phyloP scores from a whole-genome alignment of 768 basidiomycete species.

The Trametes villosa region DNA sequence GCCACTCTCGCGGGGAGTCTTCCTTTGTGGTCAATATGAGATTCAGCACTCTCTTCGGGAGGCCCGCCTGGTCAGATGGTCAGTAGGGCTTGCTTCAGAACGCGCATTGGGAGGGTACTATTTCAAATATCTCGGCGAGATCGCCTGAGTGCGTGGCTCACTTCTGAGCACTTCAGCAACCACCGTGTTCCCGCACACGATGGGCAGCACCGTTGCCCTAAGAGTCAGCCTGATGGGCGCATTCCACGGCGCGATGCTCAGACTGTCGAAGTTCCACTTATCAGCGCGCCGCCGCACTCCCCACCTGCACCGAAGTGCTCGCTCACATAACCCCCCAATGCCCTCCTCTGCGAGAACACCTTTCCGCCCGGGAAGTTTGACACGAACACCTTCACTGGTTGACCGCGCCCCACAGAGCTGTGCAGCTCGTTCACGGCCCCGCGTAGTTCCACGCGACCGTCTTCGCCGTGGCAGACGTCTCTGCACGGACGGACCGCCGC shows the following conservation, averaged over 20 bases:
- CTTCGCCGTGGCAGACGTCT: slow-evolving; percentile 41
- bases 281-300: neutral
- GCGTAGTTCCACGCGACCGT: slow-evolving; percentile 33
- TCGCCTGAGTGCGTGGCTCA: slow-evolving; percentile 48
- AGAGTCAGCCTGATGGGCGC: slow-evolving; percentile 50
- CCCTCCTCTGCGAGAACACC: slow-evolving; percentile 49
- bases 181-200: slow-evolving; percentile 61
- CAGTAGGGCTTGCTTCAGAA: neutral
- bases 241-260: slow-evolving; percentile 60
- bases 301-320: slow-evolving; percentile 8
- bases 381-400: slow-evolving; percentile 47
- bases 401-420: slow-evolving; percentile 33
- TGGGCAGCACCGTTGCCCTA: slow-evolving; percentile 48
- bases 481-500: slow-evolving; percentile 41
- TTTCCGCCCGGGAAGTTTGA: slow-evolving; percentile 49
- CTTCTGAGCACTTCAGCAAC: slow-evolving; percentile 57
- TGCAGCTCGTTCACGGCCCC: slow-evolving; percentile 21
- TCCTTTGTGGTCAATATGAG: slow-evolving; percentile 52
- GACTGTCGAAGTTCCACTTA: neutral
- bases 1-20: slow-evolving; percentile 49
- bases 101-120: slow-evolving; percentile 29
- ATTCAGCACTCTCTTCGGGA: slow-evolving; percentile 64
- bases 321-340: slow-evolving; percentile 59
- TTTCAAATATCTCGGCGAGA: slow-evolving; percentile 52
- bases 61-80: slow-evolving; percentile 47